These are phyloP conservation scores for Prunus dulcis DNA, from an alignment of 306 rosid species.

Conservation along the genomic window DNA sequence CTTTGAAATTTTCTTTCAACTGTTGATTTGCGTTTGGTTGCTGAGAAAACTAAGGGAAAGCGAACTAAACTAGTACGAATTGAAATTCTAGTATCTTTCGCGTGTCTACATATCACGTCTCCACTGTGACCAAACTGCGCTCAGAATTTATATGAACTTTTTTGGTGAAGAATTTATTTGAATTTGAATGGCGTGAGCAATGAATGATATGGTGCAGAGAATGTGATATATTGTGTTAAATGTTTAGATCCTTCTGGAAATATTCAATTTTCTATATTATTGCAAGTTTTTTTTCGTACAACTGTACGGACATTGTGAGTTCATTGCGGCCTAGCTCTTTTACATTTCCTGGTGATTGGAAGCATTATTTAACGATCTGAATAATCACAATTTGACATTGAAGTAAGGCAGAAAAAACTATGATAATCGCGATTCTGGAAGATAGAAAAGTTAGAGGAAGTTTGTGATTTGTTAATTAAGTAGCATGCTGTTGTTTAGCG, in stretches of 20 bases:
- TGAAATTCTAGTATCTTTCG: background rate
- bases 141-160: background rate
- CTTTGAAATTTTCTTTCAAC: background rate
- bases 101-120: too few species aligned
- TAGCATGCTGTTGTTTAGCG: background rate
- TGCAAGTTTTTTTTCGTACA: background rate
- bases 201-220: too few species aligned
- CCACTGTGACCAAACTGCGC: background rate
- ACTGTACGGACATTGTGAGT: background rate
- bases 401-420: background rate
- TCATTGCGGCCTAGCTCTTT: background rate
- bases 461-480: background rate
- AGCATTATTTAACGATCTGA: background rate
- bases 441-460: background rate
- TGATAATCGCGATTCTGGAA: background rate
- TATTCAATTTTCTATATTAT: background rate
- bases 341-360: background rate
- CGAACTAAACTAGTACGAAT: background rate
- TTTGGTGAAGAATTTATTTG: background rate
- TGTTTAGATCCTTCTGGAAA: background rate
- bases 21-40: conserved; percentile 6
- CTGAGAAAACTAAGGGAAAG: conserved; percentile 4
- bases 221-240: background rate
- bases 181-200: background rate
- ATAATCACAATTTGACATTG: background rate